Percentiles rank a stretch among this genome's conserved stretches.
Conservation (phyloP, 495 filamentous ascomycete species). For the Lichenothelia convexa region DNA sequence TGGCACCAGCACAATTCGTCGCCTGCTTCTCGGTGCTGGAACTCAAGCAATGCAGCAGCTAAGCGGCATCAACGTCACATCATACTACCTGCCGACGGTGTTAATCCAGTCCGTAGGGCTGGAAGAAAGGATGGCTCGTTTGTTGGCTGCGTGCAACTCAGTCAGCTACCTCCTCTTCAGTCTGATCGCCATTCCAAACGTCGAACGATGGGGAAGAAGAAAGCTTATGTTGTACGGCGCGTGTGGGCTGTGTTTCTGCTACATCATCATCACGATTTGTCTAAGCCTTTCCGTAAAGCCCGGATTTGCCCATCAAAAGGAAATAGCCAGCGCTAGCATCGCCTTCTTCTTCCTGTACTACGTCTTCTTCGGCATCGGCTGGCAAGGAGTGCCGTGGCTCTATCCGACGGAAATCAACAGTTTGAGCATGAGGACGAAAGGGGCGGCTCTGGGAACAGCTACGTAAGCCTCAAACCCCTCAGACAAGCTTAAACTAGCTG, state of each 20-base stretch:
- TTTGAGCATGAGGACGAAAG: slow-evolving; percentile 37
- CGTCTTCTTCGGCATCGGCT: slow-evolving; percentile 18
- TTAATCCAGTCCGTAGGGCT: slow-evolving; percentile 33
- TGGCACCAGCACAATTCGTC: slow-evolving; percentile 29
- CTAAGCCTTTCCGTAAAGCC: slow-evolving; percentile 27
- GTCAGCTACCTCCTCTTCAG: slow-evolving; percentile 32
- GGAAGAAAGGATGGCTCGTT: slow-evolving; percentile 25
- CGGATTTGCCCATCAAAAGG: slow-evolving; percentile 5
- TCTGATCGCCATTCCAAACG: slow-evolving; percentile 25
- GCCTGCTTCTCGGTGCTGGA: slow-evolving; percentile 31
- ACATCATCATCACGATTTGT: slow-evolving; percentile 37
- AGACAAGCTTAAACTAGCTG: too few relatives aligned
- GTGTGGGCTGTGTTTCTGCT: slow-evolving; percentile 30
- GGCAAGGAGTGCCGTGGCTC: slow-evolving; percentile 23
- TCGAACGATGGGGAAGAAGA: slow-evolving; percentile 33
- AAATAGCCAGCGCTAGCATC: slow-evolving; percentile 21
- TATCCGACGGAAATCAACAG: slow-evolving; percentile 47
- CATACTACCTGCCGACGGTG: slow-evolving; percentile 32
- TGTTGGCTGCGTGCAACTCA: slow-evolving; percentile 33
- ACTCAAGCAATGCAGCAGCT: slow-evolving; percentile 38
- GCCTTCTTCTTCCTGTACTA: slow-evolving; percentile 23
- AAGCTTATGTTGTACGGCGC: slow-evolving; percentile 35
- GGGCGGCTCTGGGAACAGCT: slow-evolving; percentile 36
- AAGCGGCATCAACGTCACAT: slow-evolving; percentile 28
- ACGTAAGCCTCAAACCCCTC: too few relatives aligned